A percentile compares a stretch with the other conserved stretches of the same genome.
phyloP scores from a whole-genome alignment of 2,329 filamentous ascomycete species.

The Pseudocercospora eumusae region DNA sequence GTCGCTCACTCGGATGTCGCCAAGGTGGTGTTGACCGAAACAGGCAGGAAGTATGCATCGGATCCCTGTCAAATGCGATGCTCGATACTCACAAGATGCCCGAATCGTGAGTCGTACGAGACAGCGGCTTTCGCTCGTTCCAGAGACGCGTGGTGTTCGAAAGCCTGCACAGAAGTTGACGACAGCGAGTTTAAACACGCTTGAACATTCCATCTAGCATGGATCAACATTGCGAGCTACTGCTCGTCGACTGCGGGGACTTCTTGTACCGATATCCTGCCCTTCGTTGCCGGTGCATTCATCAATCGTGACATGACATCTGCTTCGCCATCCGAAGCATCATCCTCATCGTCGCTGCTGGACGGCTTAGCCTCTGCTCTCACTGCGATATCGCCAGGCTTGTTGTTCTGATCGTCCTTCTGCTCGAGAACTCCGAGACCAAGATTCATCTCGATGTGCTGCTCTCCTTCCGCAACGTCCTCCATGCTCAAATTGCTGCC shows the following conservation, averaged over 20 bases:
- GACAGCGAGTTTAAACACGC: not conserved
- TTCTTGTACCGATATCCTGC: conserved; percentile 5
- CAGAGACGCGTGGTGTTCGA: not conserved
- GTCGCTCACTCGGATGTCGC: not conserved
- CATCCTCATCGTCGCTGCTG: not conserved
- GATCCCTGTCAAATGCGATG: not conserved
- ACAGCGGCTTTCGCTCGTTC: not conserved
- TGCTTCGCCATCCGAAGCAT: not conserved
- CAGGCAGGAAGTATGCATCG: not conserved
- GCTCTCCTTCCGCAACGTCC: conserved; percentile 37
- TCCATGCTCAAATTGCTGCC: conserved; percentile 36
- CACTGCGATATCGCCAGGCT: not conserved
- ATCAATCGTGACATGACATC: conserved; percentile 7
- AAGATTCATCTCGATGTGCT: conserved; percentile 42
- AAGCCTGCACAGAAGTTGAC: not conserved
- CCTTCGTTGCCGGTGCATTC: not conserved
- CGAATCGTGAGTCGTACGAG: not conserved
- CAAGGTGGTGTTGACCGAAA: not conserved
- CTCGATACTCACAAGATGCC: not conserved
- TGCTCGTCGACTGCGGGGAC: not conserved
- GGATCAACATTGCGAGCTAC: not conserved
- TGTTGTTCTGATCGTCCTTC: conserved; percentile 15
- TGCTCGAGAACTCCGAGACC: conserved; percentile 41
- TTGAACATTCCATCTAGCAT: not conserved
- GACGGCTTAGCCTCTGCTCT: not conserved